These are phyloP conservation scores for Excoecaria agallocha DNA, from an alignment of 345 rosid genomes.

Conservation along the genomic window DNA sequence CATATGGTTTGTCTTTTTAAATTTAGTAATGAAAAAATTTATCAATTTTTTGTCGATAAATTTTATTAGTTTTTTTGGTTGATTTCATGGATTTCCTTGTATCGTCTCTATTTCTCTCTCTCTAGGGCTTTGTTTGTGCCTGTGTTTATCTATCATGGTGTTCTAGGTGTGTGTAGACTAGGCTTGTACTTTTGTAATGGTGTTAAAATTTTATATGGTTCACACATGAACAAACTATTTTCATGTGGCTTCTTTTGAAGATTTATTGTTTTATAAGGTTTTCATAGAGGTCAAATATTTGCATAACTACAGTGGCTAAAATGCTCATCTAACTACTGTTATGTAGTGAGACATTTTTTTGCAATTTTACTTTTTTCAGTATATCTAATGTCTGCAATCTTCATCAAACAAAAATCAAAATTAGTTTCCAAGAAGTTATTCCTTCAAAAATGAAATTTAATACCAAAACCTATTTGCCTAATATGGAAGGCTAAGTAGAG, in stretches of 20 bases:
- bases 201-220: not conserved
- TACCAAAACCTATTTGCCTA: too few species aligned
- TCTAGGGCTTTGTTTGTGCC: too few species aligned
- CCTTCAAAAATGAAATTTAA: too few species aligned
- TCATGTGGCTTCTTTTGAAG: not conserved
- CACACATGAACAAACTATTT: conserved; percentile 5
- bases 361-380: conserved; percentile 39
- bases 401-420: conserved; percentile 69
- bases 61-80: too few species aligned
- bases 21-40: too few species aligned
- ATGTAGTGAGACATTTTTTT: not conserved
- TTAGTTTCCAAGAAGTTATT: too few species aligned
- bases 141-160: too few species aligned
- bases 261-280: not conserved
- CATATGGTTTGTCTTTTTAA: too few species aligned
- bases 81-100: too few species aligned
- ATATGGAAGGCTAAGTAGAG: too few species aligned
- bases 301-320: not conserved
- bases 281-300: not conserved
- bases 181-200: conserved; percentile 1
- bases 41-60: too few species aligned
- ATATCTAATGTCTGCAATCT: conserved; percentile 70
- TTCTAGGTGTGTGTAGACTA: not conserved
- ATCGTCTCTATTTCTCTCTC: not conserved
- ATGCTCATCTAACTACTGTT: conserved; percentile 17